These are phyloP conservation scores for Schizosaccharomyces octosporus DNA, from an alignment of 805 yeast species.

Conservation along the genomic window DNA sequence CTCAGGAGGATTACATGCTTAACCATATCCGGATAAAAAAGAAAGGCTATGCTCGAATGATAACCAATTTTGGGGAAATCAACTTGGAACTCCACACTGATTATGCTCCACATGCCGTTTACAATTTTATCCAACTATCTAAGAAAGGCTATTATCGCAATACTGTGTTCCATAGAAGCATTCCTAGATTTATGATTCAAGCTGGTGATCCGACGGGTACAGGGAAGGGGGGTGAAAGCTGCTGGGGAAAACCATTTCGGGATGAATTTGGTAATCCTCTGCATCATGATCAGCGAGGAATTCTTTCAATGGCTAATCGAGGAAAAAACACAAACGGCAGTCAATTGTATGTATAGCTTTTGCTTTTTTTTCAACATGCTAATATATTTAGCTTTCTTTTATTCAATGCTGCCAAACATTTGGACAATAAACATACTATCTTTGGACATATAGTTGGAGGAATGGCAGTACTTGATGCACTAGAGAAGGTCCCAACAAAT, in stretches of 20 bases:
- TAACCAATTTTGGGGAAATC: constrained; percentile 16
- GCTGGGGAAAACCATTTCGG: constrained; percentile 11
- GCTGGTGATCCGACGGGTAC: constrained; percentile 16
- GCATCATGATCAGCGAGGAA: constrained; percentile 56
- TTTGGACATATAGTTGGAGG: constrained; percentile 31
- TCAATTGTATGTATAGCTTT: constrained; percentile 25
- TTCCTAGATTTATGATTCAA: constrained; percentile 17
- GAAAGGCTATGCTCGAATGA: constrained; percentile 11
- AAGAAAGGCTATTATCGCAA: constrained; percentile 20
- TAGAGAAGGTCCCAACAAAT: constrained; percentile 15
- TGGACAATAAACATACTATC: constrained; percentile 33
- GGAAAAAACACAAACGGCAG: constrained; percentile 87
- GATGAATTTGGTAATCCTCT: constrained; percentile 31
- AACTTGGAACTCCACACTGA: constrained; percentile 45
- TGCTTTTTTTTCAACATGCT: background rate
- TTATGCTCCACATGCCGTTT: constrained; percentile 29
- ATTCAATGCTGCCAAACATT: constrained; percentile 45
- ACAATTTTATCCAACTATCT: constrained; percentile 27
- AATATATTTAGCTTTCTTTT: constrained; percentile 32
- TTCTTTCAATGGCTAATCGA: constrained; percentile 74
- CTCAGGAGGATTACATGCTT: constrained; percentile 11
- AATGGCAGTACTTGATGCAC: constrained; percentile 22
- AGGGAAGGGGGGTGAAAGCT: constrained; percentile 13
- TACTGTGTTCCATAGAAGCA: constrained; percentile 19
- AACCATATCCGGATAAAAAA: constrained; percentile 10